Base-by-base conservation (phyloP, 257 asterid genomes). In the Lantana camara region DNA sequence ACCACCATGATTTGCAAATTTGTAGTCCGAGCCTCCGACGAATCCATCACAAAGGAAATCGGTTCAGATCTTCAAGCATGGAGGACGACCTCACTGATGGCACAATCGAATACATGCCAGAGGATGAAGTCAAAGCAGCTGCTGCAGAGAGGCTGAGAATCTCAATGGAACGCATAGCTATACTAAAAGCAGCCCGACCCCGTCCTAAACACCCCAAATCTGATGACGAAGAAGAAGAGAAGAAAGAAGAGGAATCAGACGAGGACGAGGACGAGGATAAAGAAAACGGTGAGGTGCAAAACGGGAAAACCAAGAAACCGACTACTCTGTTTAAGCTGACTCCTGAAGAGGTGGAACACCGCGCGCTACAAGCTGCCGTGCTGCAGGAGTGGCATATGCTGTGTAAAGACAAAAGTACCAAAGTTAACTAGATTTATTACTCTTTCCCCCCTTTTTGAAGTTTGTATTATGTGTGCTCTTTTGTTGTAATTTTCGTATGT, bases 11-110 rank as follows among this genome's bases (percentile, higher is more conserved):
- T 89, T 34, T 91, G 98, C 81, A 91, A 91, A 79, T 78, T 91
- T 37, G 98, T 91, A 11, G 89, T 91, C 15, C 88, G 96, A 62
- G 96, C 98, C 45, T 91, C 96, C 16, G 96, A 91, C 54, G 83
- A 86, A 35, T 84, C 95, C 34, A 86, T 91, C 65, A 79, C 95
- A 2, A 91, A 84, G 67, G 98, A 89, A 75, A 91, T 91, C 3
- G 87, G 86, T 53, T 83, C 95, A n/a, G 96, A 91, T 71, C 82
- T 86, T 10, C 98, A 91, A 66, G 91, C 95, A 34, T 91, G 96
- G 96, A 78, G 85, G 98, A 91, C 27, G 98, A 91, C 77, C 90
- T 91, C 60, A 91, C 98, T 3, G 95, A 86, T 68, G 98, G 96
- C 12, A 84, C 81, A 24, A 83, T 87, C 1, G 95, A 91, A 63